Evolutionary conservation across 1,139 yeast species (phyloP), one percentile per base, ranked within the genome.

Genomic region (Taphrina sp.): DNA sequence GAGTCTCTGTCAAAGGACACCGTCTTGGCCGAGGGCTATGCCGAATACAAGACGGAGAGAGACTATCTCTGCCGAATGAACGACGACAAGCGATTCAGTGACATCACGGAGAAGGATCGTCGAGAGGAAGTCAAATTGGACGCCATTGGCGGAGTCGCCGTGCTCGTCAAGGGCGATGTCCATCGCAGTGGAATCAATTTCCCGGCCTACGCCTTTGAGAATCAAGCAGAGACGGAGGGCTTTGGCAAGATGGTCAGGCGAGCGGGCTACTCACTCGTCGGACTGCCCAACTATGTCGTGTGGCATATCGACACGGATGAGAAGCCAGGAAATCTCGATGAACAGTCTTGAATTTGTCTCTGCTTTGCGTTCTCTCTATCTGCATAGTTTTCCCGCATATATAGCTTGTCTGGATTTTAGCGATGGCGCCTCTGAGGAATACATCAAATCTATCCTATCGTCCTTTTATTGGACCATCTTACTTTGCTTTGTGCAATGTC

Each of bases 101-200:
- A 49, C 22, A 49, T 49, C 34, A 49, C 95, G 62, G 82, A 82
- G 62, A 92, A 90, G 12, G 72, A 83, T 66, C 81, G 79, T 4
- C 70, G 81, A 61, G 89, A 83, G 62, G 75, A 83, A 22, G 72
- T 87, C 36, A 87, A 83, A 60, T 70, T 88, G 57, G 95, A 88
- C 68, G 95, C 95, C 59, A 86, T 88, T 58, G 95, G 95, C 17
- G 95, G 95, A 38, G 96, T 88, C 37, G 84, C 90, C 0, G 86
- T 88, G 59, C 71, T 88, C 57, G 90, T 95, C 3, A 82, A 81
- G 66, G 95, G 95, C 0, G 79, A 78, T 61, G 80, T 85, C n/a
- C 87, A 87, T 68, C 76, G 94, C 62, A 79, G 79, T 59, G 96
- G 96, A 41, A 85, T 83, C 24, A 85, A 84, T 67, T 87, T 87